Base-by-base conservation (phyloP, 768 basidiomycete species). In the Panaeolus cyanescens region DNA sequence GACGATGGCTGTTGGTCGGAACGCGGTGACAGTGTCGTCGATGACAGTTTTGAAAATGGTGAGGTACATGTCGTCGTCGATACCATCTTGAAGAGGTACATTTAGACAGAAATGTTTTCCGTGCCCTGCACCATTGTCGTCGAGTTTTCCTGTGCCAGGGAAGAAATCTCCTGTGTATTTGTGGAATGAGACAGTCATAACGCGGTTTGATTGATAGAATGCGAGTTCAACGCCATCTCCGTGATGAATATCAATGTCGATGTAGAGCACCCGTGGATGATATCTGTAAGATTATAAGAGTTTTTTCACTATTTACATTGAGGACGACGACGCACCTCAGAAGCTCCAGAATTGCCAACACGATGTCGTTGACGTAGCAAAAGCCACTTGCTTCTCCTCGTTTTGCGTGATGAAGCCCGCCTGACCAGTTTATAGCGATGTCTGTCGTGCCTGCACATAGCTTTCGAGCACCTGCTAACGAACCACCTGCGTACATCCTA, bases 141-240 rank as follows among this genome's bases (percentile, higher is more conserved):
- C 92, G 8, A 98, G 82, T 74, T 95, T 95, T 15, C 96, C 96
- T 0, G 96, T 99, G 0, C 96, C 95, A 0, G 96, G 96, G 74
- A 99, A 99, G 81, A 99, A 99, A 69, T 96, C 94, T 59, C 94
- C 95, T 1, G 92, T 95, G 79, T 97, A 99, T 77, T 99, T 99
- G 81, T 99, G 96, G 77, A 99, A 99, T 0, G 96, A 98, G 13
- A 98, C 93, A 0, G 96, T 99, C 86, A 98, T 91, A 64, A 99
- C 96, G n/a, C 96, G 89, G 69, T 99, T 95, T 36, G 94, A 91
- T 67, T 96, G 91, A 75, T 96, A 99, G 75, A 99, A 99, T 0
- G 96, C 97, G 62, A 96, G 91, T 71, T 99, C 95, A 2, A 99
- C 97, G 22, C 96, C 96, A 69, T 99, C 96, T 7, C 96, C 96